Evolutionary conservation across 2,329 filamentous ascomycete species (phyloP).

Genomic region (Pezicula radicicola): DNA sequence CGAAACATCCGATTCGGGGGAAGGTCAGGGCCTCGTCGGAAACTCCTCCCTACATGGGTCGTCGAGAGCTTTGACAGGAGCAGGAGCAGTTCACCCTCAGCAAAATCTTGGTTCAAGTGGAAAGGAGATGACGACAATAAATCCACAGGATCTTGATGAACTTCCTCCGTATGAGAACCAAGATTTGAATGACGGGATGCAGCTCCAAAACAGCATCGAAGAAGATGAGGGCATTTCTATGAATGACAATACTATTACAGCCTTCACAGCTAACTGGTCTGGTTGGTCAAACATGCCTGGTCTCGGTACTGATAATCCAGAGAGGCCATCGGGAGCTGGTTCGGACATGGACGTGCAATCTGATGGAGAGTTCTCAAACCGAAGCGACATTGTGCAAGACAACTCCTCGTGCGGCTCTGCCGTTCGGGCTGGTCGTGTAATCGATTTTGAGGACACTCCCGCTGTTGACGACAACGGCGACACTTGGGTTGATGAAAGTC

Average conservation of each 20-base stretch:
- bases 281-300: slow-evolving; percentile 16
- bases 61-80: slow-evolving; percentile 82
- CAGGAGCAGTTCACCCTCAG: slow-evolving; percentile 69
- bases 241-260: slow-evolving; percentile 11
- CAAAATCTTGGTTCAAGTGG: slow-evolving; percentile 54
- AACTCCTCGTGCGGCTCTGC: slow-evolving; percentile 24
- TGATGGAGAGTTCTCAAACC: slow-evolving; percentile 9
- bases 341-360: slow-evolving; percentile 19
- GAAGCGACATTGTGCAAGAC: slow-evolving; percentile 26
- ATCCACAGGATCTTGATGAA: slow-evolving; percentile 20
- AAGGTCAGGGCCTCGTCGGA: slow-evolving; percentile 81
- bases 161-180: slow-evolving; percentile 20
- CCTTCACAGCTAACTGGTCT: neutral
- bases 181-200: slow-evolving; percentile 16
- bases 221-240: slow-evolving; percentile 24
- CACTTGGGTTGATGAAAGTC: slow-evolving; percentile 17
- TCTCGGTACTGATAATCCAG: slow-evolving; percentile 7
- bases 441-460: slow-evolving; percentile 21
- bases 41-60: slow-evolving; percentile 84
- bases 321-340: slow-evolving; percentile 20
- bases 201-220: slow-evolving; percentile 20
- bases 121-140: slow-evolving; percentile 23
- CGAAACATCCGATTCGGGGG: slow-evolving; percentile 61
- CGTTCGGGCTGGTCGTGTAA: slow-evolving; percentile 14
- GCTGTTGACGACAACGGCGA: slow-evolving; percentile 16